These are phyloP conservation scores for Groenewaldozyma salmanticensis DNA, from an alignment of 805 yeast species.

Conservation along the genomic window DNA sequence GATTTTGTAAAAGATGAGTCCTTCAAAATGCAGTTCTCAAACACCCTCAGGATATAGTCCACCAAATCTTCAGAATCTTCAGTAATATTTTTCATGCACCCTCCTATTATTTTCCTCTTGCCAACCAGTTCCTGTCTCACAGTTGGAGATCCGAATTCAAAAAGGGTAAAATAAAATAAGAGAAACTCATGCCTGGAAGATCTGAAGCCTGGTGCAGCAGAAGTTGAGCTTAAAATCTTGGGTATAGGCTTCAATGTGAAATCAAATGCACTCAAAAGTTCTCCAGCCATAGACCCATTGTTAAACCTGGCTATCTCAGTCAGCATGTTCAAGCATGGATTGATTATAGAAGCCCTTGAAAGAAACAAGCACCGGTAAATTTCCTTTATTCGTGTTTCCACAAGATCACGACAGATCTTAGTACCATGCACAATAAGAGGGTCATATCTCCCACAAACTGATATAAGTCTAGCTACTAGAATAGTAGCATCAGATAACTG, in stretches of 20 bases:
- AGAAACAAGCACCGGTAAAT: constrained; percentile 59
- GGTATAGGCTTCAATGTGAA: constrained; percentile 52
- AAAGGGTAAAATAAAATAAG: constrained; percentile 48
- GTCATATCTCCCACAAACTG: constrained; percentile 31
- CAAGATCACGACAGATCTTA: constrained; percentile 41
- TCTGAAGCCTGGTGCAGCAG: no score
- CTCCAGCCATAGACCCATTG: constrained; percentile 42
- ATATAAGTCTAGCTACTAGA: constrained; percentile 27
- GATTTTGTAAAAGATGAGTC: constrained; percentile 56
- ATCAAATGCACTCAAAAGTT: constrained; percentile 59
- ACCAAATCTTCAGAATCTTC: constrained; percentile 44
- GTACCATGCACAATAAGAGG: constrained; percentile 22
- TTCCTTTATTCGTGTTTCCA: constrained; percentile 48
- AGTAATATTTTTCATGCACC: constrained; percentile 55
- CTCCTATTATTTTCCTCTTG: constrained; percentile 48
- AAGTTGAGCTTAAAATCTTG: constrained; percentile 41
- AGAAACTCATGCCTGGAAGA: constrained; percentile 49
- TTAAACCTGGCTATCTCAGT: constrained; percentile 40
- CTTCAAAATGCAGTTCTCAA: constrained; percentile 42
- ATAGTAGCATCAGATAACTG: constrained; percentile 24
- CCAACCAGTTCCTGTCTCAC: constrained; percentile 55
- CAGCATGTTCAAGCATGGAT: constrained; percentile 52
- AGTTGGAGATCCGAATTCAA: constrained; percentile 40
- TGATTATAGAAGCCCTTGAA: constrained; percentile 47
- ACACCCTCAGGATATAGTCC: constrained; percentile 33